Conservation (phyloP, 805 yeast genomes). For the Metschnikowia lachancei region DNA sequence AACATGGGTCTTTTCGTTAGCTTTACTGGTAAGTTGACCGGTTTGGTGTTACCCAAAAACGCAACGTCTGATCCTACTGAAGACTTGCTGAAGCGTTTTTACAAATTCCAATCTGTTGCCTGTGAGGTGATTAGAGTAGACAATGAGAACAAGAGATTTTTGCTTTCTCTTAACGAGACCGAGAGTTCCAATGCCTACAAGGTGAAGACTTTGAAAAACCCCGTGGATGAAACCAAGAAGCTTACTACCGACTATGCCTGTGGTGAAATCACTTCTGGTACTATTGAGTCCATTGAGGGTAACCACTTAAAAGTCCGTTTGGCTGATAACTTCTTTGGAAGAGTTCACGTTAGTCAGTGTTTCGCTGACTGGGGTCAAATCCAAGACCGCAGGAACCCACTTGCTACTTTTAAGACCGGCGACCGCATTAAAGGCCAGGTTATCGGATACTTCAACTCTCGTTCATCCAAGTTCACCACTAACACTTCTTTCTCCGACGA, state of each 20-base stretch:
- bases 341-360: conserved; percentile 72
- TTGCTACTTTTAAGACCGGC: conserved; percentile 56
- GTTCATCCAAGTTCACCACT: conserved; percentile 62
- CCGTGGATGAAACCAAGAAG: conserved; percentile 56
- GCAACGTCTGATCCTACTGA: conserved; percentile 52
- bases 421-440: conserved; percentile 59
- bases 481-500: conserved; percentile 49
- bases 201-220: conserved; percentile 38
- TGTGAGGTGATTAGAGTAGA: conserved; percentile 68
- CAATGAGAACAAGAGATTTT: conserved; percentile 65
- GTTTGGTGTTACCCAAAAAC: conserved; percentile 74
- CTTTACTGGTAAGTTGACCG: conserved; percentile 77
- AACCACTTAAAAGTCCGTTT: conserved; percentile 72
- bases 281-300: conserved; percentile 59
- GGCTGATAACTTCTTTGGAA: conserved; percentile 76
- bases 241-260: conserved; percentile 50
- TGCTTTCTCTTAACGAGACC: conserved; percentile 54
- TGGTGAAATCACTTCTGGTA: conserved; percentile 62
- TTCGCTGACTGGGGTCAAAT: conserved; percentile 56
- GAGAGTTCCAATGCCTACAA: conserved; percentile 14
- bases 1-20: conserved; percentile 77
- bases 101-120: conserved; percentile 65
- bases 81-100: conserved; percentile 54
- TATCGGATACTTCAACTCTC: conserved; percentile 73
- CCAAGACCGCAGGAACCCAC: conserved; percentile 55